Base-by-base conservation (phyloP, 78 protist species). In the Isochrysis galbana region DNA sequence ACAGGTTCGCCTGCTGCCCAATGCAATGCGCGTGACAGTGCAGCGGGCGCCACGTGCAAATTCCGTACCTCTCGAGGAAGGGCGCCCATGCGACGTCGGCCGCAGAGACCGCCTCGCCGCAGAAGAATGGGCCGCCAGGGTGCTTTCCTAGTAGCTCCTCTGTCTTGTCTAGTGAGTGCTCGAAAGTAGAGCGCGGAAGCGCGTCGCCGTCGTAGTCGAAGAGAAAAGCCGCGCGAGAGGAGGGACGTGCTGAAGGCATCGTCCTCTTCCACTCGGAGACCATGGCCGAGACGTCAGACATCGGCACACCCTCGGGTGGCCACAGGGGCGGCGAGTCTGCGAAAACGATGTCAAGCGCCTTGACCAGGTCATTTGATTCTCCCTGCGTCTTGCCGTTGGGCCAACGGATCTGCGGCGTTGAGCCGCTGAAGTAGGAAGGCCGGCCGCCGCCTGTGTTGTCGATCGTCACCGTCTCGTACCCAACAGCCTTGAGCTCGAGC, bases 51-150 rank as follows among this genome's bases (percentile, higher is more conserved):
- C n/a, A n/a, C n/a, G n/a, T n/a, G n/a, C n/a, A n/a, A n/a, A n/a
- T n/a, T n/a, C n/a, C 84, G 84, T 74, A 74, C 44, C 84, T 41
- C 84, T 74, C 84, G 46, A 74, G 84, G 84, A 74, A 74, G 26
- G 84, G 84, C 84, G 46, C 46, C 84, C 84, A 74, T 46, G 84
- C 44, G 26, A 74, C 26, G 84, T 74, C 84, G 29, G 84, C 84
- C 25, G 84, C 84, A 14, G 45, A 38, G 29, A 14, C 34, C 44
- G 0, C 45, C 14, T 4, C 26, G 46, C 84, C 84, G 84, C 0
- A 1, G 84, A 74, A 74, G 84, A 74, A 74, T 2, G 84, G 84
- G 34, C 84, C 84, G 7, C 10, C 39, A 2, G 44, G 26, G n/a
- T 2, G 5, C 84, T 21, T 14, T 29, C n/a, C 84, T 32, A 74